Evolutionary conservation across 1,284 basidiomycete species (phyloP), one percentile per base, ranked within the genome.

Genomic region (Mixia osmundae): DNA sequence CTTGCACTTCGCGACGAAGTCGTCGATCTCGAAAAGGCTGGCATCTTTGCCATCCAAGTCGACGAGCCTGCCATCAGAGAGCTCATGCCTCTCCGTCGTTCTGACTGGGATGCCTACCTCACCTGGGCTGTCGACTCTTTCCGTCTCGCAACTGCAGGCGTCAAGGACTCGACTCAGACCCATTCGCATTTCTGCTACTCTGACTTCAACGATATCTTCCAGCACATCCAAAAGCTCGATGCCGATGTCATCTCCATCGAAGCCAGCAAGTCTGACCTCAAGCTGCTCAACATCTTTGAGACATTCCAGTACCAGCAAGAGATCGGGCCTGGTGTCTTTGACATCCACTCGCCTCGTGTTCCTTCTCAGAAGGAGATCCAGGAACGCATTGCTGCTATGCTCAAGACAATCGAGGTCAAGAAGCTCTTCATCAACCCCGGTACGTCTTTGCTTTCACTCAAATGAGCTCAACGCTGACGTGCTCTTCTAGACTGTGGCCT

Each of bases 21-120:
- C 46, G 51, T 80, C 50, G 91, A 99, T 64, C 78, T 97, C 52
- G 87, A 95, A 67, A 77, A 78, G 59, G 91, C 82, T 42, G 85
- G 85, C 47, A 95, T 99, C 60, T 73, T 74, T 53, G 89, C 87
- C 54, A 89, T 99, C 56, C 91, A 99, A 66, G 91, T 97, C 54
- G 91, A 99, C 54, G 91, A 99, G 67, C 83, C 91, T 42, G 91
- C 91, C 45, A 91, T 99, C 54, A 87, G 91, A 66, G 91, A 99
- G 65, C 91, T 91, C 63, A 67, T 95, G 38, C 85, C 85, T 50
- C 76, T 95, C 49, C 79, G 85, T 60, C 76, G 75, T 55, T 67
- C 71, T 47, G 87, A 95, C 62, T 91, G 87, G 87, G 72, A 83
- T 52, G 67, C 62, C 52, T 95, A 95, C 67, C 72, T 95, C 58